Evolutionary conservation across 2,329 filamentous ascomycete species (phyloP), one percentile per base, ranked within the genome.

Genomic region (Colletotrichum siamense): DNA sequence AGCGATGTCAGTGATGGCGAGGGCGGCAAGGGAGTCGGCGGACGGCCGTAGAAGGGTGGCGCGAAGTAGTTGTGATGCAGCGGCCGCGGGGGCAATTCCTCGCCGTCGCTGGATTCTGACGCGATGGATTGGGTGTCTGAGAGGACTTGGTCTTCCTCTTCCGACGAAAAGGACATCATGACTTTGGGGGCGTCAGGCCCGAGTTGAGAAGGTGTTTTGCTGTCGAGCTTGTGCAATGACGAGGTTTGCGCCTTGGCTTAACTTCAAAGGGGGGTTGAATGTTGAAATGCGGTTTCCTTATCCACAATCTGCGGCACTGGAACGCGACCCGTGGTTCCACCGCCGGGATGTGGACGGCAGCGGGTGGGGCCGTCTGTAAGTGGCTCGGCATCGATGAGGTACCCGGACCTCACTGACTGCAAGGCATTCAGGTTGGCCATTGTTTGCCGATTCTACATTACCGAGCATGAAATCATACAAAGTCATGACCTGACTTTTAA

Each of bases 1-100:
- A 99, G 92, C 15, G 96, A 98, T 0, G 96, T 99, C 79, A 99
- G 87, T 2, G 95, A 98, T 0, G 97, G 97, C 1, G 96, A 98
- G 0, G 96, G 96, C 0, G 97, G 97, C 0, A 99, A 89, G 5
- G 97, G 96, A 3, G 96, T 98, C 0, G 97, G 97, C n/a, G 97
- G 97, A 5, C 96, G 93, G 79, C 98, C 98, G 88, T 99, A 99
- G 88, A 99, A 99, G 18, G 97, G 97, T 30, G 97, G 97, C 66
- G 90, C 90, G 78, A 92, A 92, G 83, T 89, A 89, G 84, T 91
- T 90, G 75, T 89, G 89, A 65, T 87, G 88, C 24, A 87, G 83
- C 13, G 87, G 88, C 18, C 85, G 88, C 13, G 87, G 87, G 6
- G 85, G 85, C 9, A 84, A 83, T 59, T 84, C 83, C 57, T 81